Evolutionary conservation across 2,329 filamentous ascomycete genomes (phyloP), one percentile per base, ranked within the genome.

Genomic region (Pseudocercospora eumusae): DNA sequence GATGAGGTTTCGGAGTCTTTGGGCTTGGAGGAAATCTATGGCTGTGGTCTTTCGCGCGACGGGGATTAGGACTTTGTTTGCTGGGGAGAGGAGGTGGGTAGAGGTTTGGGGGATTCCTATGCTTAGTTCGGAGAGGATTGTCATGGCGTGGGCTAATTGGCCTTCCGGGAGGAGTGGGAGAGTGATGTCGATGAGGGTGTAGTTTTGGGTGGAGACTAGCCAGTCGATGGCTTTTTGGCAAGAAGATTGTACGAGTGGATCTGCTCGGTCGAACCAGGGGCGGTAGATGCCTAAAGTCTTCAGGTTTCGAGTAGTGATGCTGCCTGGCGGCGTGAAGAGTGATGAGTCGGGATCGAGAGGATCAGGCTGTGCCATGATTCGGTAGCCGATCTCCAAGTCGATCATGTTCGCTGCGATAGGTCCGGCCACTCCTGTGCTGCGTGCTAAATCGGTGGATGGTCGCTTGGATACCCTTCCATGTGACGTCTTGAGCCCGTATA

Each of bases 311-410:
- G 55, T 21, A 11, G 40, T 21, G 4, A 42, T 27, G 52, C 9
- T 4, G 58, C 40, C 21, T 42, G 80, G 75, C 5, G 86, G 81
- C 0, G 84, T 83, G 74, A 96, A 95, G 13, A 82, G 78, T 7
- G 83, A 77, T 18, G 89, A 88, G 7, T 82, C 76, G 0, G 82
- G 79, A 72, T 88, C 83, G 2, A 81, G 76, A 0, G 88, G 84
- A 69, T 96, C 84, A 0, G 91, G 89, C 57, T 86, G 83, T 1
- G 90, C 84, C 83, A 96, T 92, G 69, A 90, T 74, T 55, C 90
- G 87, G 78, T 95, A 97, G n/a, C 90, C 88, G 57, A 92, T 82
- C 64, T 89, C 88, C 5, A 97, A 84, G 70, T 96, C 93, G 36
- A 87, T 81, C 65, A 90, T 90, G 59, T 84, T 93, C 5, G 86